Evolutionary conservation across 208 protist species (phyloP).

Genomic region (Acanthamoeba divionensis): DNA sequence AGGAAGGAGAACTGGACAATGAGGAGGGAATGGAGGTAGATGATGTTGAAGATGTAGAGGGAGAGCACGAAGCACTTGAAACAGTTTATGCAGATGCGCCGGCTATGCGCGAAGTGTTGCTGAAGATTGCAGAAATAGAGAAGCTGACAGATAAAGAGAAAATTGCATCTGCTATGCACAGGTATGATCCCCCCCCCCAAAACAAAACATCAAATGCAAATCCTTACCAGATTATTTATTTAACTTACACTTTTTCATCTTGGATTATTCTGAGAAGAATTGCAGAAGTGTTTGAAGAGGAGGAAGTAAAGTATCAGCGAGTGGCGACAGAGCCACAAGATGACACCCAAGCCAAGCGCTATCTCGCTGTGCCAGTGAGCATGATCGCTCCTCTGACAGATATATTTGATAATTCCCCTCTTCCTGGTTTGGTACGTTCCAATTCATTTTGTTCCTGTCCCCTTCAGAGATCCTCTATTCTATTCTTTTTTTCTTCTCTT

Average conservation of each 20-base stretch:
- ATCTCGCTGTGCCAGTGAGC: slow-evolving; percentile 20
- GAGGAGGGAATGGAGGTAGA: neutral
- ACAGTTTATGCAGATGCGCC: neutral
- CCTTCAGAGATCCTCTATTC: too few species aligned
- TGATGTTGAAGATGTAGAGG: neutral
- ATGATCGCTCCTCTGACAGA: slow-evolving; percentile 4
- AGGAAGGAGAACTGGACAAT: neutral
- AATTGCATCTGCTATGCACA: neutral
- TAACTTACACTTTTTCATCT: neutral
- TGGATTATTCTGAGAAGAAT: neutral
- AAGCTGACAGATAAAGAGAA: slow-evolving; percentile 15
- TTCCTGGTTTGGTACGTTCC: slow-evolving; percentile 3
- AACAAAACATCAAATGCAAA: neutral
- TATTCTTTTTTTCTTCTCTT: neutral
- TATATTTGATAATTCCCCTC: slow-evolving; percentile 38
- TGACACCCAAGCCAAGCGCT: neutral
- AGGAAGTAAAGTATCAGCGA: slow-evolving; percentile 35
- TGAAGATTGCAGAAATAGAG: slow-evolving; percentile 1
- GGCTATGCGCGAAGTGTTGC: slow-evolving; percentile 7
- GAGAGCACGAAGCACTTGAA: neutral
- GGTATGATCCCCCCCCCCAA: neutral
- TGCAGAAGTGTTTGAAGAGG: slow-evolving; percentile 7
- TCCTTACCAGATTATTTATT: neutral
- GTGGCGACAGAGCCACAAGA: slow-evolving; percentile 31
- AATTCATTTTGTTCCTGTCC: too few species aligned